Evolutionary conservation across 148 eudicot species (phyloP).

Genomic region (Silene conica): DNA sequence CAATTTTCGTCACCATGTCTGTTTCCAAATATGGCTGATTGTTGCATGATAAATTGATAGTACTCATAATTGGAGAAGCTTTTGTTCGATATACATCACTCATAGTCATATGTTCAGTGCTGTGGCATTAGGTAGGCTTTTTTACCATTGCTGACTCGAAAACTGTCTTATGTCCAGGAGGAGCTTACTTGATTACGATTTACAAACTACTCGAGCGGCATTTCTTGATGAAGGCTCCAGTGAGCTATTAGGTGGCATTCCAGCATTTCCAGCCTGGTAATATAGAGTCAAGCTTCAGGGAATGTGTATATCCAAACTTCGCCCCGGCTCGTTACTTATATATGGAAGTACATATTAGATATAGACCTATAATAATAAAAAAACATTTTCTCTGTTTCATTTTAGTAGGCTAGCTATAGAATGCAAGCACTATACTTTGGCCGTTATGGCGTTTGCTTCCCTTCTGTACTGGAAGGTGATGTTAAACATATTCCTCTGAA

Average conservation of each 20-base stretch:
- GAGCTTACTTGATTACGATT: neutral
- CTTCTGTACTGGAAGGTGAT: conserved; percentile 9
- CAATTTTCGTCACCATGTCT: too few relatives aligned
- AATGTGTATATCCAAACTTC: neutral
- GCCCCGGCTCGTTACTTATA: neutral
- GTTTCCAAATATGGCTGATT: neutral
- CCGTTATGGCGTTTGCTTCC: conserved; percentile 4
- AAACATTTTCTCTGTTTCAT: neutral
- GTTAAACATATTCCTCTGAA: neutral
- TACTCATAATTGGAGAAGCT: neutral
- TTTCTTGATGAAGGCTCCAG: too few relatives aligned
- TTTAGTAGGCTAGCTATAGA: neutral
- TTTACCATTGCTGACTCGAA: neutral
- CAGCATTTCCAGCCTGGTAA: neutral
- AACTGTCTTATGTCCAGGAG: conserved; percentile 4
- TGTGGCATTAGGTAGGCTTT: neutral
- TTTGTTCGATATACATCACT: neutral
- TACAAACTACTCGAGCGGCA: neutral
- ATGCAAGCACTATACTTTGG: neutral
- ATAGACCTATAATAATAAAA: neutral
- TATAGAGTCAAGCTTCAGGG: neutral
- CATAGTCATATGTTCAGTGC: neutral
- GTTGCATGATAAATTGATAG: neutral
- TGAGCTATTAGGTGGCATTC: neutral
- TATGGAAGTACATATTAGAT: conserved; percentile 2